Base-by-base conservation (phyloP, 495 filamentous ascomycete genomes). In the Alectoria sarmentosa region DNA sequence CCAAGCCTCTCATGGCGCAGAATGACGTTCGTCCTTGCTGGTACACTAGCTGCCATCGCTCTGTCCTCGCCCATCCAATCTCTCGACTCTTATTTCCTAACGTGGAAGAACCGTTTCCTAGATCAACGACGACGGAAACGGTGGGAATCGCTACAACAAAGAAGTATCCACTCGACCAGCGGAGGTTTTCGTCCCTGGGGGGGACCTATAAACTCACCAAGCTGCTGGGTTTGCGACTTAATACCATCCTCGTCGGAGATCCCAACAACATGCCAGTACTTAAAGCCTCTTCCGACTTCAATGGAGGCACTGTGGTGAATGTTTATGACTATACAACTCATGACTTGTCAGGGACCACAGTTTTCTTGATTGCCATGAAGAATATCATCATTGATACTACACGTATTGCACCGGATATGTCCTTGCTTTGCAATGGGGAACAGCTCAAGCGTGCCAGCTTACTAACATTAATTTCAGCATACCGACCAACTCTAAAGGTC, bases 381-480 rank as follows among this genome's bases (percentile, higher is more conserved):
- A 79, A 80, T 57, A 52, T 80, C 8, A 62, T 76, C 2, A 56
- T 80, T 17, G 77, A 79, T 42, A 74, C 77, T 1, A 78, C 72
- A 0, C 62, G 44, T 21, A 61, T 78, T 17, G 62, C 68, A 52
- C 30, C 68, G 10, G 54, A 60, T 19, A 69, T 1, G 66, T 82
- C 15, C 69, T 70, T 17, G 69, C 78, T 7, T 69, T 80, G 1
- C 75, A 77, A 64, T 92, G 89, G 89, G 86, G 86, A 0, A 86
- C 86, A 30, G 84, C 86, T 19, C 74, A 90, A 69, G 86, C 85
- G 11, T 86, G 86, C n/a, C 87, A 85, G 65, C 73, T 90, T 58
- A 86, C 89, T 64, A 91, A 92, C 70, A 74, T 90, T 42, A 79
- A 79, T 37, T 90, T 92, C 73, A 80, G 83, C 64, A 90, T 92